phyloP scores from a whole-genome alignment of 2,329 filamentous ascomycete species.

The Trichoderma koningii region DNA sequence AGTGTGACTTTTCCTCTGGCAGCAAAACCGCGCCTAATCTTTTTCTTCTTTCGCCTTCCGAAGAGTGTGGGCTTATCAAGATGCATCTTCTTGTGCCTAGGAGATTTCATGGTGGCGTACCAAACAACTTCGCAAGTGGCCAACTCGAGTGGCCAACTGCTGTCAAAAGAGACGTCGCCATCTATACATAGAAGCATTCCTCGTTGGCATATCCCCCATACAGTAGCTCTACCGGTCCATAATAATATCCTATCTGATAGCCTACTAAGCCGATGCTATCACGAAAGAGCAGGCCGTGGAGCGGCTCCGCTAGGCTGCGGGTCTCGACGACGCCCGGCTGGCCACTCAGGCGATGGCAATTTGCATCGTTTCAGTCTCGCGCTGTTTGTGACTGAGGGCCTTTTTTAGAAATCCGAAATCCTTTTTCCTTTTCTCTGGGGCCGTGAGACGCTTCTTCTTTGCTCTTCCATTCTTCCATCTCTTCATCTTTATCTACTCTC shows the following conservation, averaged over 20 bases:
- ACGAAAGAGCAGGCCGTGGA: conserved; percentile 14
- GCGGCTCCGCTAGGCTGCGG: conserved; percentile 22
- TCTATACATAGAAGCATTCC: too few species aligned
- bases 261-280: conserved; percentile 4
- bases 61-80: too few species aligned
- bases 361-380: conserved; percentile 26
- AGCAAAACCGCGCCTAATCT: too few species aligned
- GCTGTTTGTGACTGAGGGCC: conserved; percentile 6
- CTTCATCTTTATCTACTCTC: conserved; percentile 7
- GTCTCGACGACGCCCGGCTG: conserved; percentile 17
- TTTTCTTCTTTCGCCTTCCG: too few species aligned
- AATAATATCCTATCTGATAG: background rate
- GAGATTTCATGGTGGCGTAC: too few species aligned
- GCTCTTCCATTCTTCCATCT: conserved; percentile 27
- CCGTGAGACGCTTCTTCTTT: conserved; percentile 16
- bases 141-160: too few species aligned
- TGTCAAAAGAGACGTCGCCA: too few species aligned
- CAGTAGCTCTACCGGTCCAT: too few species aligned
- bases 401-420: conserved; percentile 4
- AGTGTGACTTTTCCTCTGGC: too few species aligned
- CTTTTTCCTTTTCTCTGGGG: background rate
- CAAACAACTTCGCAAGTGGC: too few species aligned
- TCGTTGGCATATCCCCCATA: too few species aligned
- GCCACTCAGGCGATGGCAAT: conserved; percentile 30
- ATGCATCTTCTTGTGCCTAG: too few species aligned